Evolutionary conservation across 2,329 filamentous ascomycete genomes (phyloP).

Genomic region (Colletotrichum cuscutae): DNA sequence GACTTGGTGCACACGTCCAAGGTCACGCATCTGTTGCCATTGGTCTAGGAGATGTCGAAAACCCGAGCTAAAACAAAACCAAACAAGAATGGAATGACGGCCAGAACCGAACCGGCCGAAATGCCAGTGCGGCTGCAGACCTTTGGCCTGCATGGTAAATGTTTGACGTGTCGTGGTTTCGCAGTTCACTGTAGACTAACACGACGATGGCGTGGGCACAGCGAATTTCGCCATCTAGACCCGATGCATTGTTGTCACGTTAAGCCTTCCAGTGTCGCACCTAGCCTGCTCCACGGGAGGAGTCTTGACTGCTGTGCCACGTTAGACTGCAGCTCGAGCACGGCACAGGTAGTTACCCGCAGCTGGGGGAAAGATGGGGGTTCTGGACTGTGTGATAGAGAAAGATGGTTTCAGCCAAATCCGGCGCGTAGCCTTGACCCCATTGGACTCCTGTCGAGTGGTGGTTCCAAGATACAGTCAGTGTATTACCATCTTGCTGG

Average conservation of each 20-base stretch:
- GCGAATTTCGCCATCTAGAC: not conserved
- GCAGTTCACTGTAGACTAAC: not conserved
- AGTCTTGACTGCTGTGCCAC: not conserved
- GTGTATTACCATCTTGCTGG: not conserved
- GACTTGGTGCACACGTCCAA: not conserved
- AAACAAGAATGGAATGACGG: not conserved
- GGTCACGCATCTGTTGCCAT: not conserved
- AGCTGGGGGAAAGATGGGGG: not conserved
- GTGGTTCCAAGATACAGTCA: not conserved
- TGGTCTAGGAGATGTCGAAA: not conserved
- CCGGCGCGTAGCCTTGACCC: not conserved
- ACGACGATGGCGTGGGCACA: not conserved
- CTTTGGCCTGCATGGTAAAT: not conserved
- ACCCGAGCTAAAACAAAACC: not conserved
- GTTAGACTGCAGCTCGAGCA: constrained; percentile 5
- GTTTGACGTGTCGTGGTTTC: not conserved
- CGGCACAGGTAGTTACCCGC: not conserved
- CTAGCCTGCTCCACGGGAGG: not conserved
- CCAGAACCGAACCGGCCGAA: constrained; percentile 3
- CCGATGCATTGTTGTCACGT: constrained; percentile 20
- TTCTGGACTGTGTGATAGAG: not conserved
- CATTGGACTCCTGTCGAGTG: constrained; percentile 6
- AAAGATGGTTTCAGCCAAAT: constrained; percentile 6
- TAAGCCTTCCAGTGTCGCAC: constrained; percentile 23
- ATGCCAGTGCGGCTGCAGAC: constrained; percentile 11